Evolutionary conservation across 1,139 yeast genomes (phyloP), one percentile per base, ranked within the genome.

Genomic region (Saccharomyces hybrid): DNA sequence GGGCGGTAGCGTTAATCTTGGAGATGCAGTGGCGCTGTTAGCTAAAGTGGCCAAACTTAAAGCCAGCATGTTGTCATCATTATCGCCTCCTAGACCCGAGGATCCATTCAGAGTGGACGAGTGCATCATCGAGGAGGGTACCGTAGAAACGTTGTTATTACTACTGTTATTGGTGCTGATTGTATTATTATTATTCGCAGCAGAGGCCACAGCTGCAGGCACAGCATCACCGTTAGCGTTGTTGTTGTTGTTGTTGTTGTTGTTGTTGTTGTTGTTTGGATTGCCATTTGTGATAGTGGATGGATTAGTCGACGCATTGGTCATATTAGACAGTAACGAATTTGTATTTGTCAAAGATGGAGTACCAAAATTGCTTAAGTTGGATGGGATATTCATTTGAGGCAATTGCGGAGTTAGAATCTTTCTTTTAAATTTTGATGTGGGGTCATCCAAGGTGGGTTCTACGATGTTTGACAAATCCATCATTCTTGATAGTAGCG

Each of bases 11-110:
- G 62, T 59, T 49, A 59, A 51, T 46, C 64, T 53, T 6, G 66
- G 66, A 9, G 65, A 62, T 4, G 65, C 61, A 8, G 62, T 59
- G 4, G 63, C 63, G 27, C 63, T 60, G 34, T 61, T 61, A 7
- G 66, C 66, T 64, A 63, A 60, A 2, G 64, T 61, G 12, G 66
- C 64, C 42, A 63, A 54, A 31, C 65, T 62, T 26, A 63, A 54
- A 4, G 66, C 66, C 42, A 63, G 48, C 64, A 63, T 60, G 48
- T 62, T 63, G 52, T 63, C 66, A 31, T 63, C 66, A 32, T 62
- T 60, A 46, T 60, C 63, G 31, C 55, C 62, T 7, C 59, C 51
- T 27, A 59, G 44, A 3, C 57, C 58, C 2, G 60, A 57, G 19
- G 60, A 54, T 24, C 58, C 58, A 47, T 57, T 55, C 7, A 58